These are phyloP conservation scores for Beauveria sp. DNA, from an alignment of 2,329 filamentous ascomycete species.

Conservation along the genomic window DNA sequence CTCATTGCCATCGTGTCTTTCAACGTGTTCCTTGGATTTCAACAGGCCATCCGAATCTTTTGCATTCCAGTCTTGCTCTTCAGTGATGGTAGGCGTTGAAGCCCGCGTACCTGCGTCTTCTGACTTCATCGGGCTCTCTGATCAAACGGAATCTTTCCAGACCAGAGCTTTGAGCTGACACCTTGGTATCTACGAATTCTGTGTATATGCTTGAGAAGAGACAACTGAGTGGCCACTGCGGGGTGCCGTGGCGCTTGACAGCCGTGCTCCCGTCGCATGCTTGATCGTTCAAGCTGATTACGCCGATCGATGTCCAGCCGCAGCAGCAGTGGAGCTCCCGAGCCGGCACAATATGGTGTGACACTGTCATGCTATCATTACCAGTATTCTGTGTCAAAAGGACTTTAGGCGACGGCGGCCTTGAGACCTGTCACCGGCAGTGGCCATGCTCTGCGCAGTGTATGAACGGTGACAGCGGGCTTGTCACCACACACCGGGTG, in stretches of 20 bases:
- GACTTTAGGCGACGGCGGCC: too few relatives aligned
- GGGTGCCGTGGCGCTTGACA: too few relatives aligned
- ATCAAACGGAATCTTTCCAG: not conserved
- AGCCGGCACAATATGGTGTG: not conserved
- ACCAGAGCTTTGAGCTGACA: too few relatives aligned
- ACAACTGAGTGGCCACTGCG: too few relatives aligned
- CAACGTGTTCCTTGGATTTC: not conserved
- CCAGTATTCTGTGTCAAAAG: not conserved
- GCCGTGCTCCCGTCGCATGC: not conserved
- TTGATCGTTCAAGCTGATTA: too few relatives aligned
- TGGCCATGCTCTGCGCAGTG: not conserved
- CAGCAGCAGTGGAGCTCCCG: not conserved
- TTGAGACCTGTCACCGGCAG: not conserved
- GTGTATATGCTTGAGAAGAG: not conserved
- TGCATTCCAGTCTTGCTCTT: constrained; percentile 2
- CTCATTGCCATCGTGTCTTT: not conserved
- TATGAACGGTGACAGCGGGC: not conserved
- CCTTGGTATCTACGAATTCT: not conserved
- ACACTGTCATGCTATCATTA: not conserved
- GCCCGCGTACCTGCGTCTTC: constrained; percentile 2
- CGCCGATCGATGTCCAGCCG: not conserved
- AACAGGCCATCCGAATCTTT: constrained; percentile 2
- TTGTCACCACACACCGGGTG: not conserved
- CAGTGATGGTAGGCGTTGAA: not conserved
- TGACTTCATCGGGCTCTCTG: not conserved